Base-by-base conservation (phyloP, 176 grass and related monocot species). In the Avena atlantica region DNA sequence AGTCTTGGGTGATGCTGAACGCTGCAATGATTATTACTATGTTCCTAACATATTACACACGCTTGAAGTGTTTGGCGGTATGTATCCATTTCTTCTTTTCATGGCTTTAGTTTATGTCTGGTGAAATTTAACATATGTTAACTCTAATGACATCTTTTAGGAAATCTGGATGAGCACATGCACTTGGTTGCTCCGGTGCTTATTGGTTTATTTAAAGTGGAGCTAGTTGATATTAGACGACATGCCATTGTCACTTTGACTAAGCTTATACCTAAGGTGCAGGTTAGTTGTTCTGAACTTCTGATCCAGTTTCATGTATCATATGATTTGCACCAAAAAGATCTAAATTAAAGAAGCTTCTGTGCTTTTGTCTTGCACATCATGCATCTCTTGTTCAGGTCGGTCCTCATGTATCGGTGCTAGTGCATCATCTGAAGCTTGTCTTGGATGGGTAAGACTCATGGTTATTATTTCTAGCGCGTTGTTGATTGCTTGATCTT, bases 131-230 rank as follows among this genome's bases (percentile, higher is more conserved):
- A 81, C 24, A 34, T 55, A 8, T 78, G 14, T 29, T 88, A 42
- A 85, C 44, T 72, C 48, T 24, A 53, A 59, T 79, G 74, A 5
- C 57, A 16, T 57, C 27, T 73, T 73, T 50, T 77, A 98, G 97
- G 97, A 81, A 98, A 95, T 74, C 88, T 98, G 85, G 97, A 98
- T 88, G 97, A 95, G 66, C 97, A 96, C 85, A 94, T 98, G 97
- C 97, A 98, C 73, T 93, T 98, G 87, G 91, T 98, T 83, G 89
- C 95, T 88, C 97, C 97, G 55, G 92, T 95, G 63, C 93, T 98
- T 76, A 90, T 98, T 89, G 92, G 97, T 27, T 96, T 98, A 83
- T 98, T 98, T 84, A 98, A 95, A 91, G 93, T 98, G 69, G 97
- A 98, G 78, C 82, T 91, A n/a, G 81, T 91, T 91, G 97, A 93